Conservation (phyloP, 75 land plant species). For the Ceratopteris richardii region DNA sequence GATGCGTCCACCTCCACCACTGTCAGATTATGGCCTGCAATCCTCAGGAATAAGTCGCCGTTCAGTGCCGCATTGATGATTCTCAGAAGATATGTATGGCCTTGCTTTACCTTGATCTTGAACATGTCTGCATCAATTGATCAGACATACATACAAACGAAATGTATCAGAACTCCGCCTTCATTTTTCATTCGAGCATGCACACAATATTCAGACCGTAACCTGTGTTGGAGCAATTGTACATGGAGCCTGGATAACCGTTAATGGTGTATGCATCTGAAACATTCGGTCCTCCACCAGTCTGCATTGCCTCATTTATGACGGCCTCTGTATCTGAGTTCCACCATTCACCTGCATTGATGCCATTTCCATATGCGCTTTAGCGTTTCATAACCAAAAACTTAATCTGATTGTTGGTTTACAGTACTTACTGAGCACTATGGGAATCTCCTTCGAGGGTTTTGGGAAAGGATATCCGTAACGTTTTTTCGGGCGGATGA, state of each 20-base stretch:
- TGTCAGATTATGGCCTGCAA: conserved; percentile 26
- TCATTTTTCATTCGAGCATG: background rate
- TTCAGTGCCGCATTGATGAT: conserved; percentile 27
- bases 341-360: conserved; percentile 32
- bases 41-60: conserved; percentile 20
- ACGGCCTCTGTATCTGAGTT: conserved; percentile 19
- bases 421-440: conserved; percentile 53
- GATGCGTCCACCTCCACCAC: conserved; percentile 29
- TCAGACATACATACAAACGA: background rate
- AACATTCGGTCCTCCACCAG: conserved; percentile 19
- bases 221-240: conserved; percentile 21
- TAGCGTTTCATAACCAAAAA: too few relatives aligned
- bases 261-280: conserved; percentile 24
- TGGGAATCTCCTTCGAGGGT: conserved; percentile 50
- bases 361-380: too few relatives aligned
- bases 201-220: background rate
- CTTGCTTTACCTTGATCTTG: background rate
- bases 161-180: background rate
- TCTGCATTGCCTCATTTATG: conserved; percentile 4
- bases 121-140: background rate
- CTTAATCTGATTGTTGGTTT: too few relatives aligned
- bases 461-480: conserved; percentile 42
- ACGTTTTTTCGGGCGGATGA: conserved; percentile 35
- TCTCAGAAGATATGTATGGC: conserved; percentile 27
- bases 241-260: conserved; percentile 31